Evolutionary conservation across 345 rosid species (phyloP).

Genomic region (Noccaea caerulescens): DNA sequence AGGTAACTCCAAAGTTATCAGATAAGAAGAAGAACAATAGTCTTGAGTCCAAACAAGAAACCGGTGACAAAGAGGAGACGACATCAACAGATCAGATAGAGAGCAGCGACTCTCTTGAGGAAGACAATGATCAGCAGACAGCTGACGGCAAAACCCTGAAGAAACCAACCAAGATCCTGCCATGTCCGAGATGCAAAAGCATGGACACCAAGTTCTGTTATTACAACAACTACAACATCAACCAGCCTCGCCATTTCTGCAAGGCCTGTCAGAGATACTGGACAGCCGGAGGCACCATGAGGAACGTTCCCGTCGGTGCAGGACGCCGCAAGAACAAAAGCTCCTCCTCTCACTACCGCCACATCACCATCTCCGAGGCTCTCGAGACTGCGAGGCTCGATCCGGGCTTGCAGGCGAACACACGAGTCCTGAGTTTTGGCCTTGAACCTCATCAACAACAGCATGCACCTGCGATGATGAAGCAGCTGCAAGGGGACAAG

Average conservation of each 20-base stretch:
- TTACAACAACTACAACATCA: conserved; percentile 88
- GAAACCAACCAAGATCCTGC: conserved; percentile 90
- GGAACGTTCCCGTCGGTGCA: conserved; percentile 88
- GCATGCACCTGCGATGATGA: conserved; percentile 44
- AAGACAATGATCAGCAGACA: conserved; percentile 34
- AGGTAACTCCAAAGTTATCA: conserved; percentile 22
- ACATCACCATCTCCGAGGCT: conserved; percentile 77
- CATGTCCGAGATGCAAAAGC: conserved; percentile 89
- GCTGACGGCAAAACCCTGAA: conserved; percentile 56
- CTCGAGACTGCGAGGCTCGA: conserved; percentile 65
- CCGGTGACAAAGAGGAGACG: conserved; percentile 53
- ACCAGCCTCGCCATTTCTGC: conserved; percentile 95
- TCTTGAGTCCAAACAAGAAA: conserved; percentile 32
- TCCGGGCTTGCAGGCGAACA: conserved; percentile 54
- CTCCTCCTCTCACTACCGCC: conserved; percentile 62
- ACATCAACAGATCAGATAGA: conserved; percentile 49
- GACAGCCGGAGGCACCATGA: conserved; percentile 96
- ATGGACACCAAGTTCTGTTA: conserved; percentile 93
- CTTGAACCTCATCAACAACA: conserved; percentile 51
- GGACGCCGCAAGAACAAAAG: conserved; percentile 93
- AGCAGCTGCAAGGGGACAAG: conserved; percentile 47
- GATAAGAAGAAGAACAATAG: conserved; percentile 23
- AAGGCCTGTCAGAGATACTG: conserved; percentile 94
- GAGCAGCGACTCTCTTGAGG: conserved; percentile 41
- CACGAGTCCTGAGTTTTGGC: conserved; percentile 69